Percentiles rank a stretch among this genome's conserved stretches.
phyloP scores from a whole-genome alignment of 208 protist genomes.

The Trypanosoma cruzi region DNA sequence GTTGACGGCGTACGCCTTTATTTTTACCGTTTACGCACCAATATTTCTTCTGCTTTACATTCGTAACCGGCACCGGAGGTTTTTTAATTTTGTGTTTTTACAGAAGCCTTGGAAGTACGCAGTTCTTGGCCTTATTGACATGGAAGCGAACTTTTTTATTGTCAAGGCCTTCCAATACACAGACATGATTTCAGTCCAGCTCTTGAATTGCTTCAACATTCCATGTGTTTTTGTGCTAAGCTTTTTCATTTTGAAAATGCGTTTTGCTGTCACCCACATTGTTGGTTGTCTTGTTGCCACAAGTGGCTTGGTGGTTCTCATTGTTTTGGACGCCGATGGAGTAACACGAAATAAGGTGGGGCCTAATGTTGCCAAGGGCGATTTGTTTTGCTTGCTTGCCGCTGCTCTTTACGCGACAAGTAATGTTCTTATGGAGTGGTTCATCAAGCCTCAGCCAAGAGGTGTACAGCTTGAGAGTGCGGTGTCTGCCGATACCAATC shows the following conservation, averaged over 20 bases:
- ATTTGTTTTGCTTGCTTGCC: conserved; percentile 83
- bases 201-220: conserved; percentile 93
- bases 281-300: conserved; percentile 80
- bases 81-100: conserved; percentile 66
- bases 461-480: not conserved
- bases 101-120: conserved; percentile 84
- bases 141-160: conserved; percentile 94
- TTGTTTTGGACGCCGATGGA: conserved; percentile 75
- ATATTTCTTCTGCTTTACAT: conserved; percentile 52
- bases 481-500: not conserved
- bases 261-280: conserved; percentile 84
- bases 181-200: conserved; percentile 90
- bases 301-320: conserved; percentile 77
- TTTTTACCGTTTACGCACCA: conserved; percentile 68
- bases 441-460: conserved; percentile 58
- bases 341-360: conserved; percentile 42
- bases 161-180: conserved; percentile 95
- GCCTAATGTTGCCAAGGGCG: conserved; percentile 67
- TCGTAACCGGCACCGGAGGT: conserved; percentile 34
- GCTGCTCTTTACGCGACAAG: conserved; percentile 84
- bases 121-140: conserved; percentile 88
- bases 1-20: conserved; percentile 72
- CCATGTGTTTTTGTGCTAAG: conserved; percentile 92
- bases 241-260: conserved; percentile 81
- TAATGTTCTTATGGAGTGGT: conserved; percentile 93